Percentiles rank a stretch among this genome's conserved stretches.
phyloP scores from a whole-genome alignment of 176 grass and related monocot species.

The Paspalum notatum region DNA sequence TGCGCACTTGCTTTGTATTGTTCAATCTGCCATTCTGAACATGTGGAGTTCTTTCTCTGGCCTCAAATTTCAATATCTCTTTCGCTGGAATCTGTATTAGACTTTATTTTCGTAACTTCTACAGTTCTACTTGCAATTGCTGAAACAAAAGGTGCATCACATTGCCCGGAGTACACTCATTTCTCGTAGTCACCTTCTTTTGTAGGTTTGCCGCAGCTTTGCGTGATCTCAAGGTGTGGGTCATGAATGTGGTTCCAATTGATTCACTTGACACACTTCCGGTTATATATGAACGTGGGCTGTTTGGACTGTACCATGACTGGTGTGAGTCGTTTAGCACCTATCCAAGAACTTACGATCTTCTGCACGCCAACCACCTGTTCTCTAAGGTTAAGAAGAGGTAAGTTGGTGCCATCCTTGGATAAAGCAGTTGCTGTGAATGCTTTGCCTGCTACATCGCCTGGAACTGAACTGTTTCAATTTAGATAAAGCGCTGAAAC shows the following conservation, averaged over 20 bases:
- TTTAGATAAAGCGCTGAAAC: background rate
- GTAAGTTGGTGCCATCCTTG: slow-evolving; percentile 30
- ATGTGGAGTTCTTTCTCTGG: background rate
- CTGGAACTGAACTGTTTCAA: background rate
- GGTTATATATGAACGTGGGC: slow-evolving; percentile 80
- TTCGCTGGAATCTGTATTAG: slow-evolving; percentile 6
- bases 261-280: slow-evolving; percentile 80
- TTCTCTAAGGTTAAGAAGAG: slow-evolving; percentile 85
- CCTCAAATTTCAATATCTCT: background rate
- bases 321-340: slow-evolving; percentile 96
- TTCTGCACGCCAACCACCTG: slow-evolving; percentile 75
- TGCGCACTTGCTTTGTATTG: background rate
- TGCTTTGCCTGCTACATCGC: background rate
- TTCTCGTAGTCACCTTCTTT: background rate
- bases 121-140: background rate
- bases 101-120: background rate
- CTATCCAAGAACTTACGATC: slow-evolving; percentile 86
- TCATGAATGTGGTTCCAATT: slow-evolving; percentile 81
- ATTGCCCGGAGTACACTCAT: background rate
- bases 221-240: slow-evolving; percentile 74
- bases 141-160: background rate
- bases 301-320: slow-evolving; percentile 82
- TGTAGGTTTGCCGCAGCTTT: slow-evolving; percentile 86
- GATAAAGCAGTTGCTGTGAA: background rate
- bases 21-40: background rate